Conservation (phyloP, 2,329 filamentous ascomycete species). For the Claviceps sorghi region DNA sequence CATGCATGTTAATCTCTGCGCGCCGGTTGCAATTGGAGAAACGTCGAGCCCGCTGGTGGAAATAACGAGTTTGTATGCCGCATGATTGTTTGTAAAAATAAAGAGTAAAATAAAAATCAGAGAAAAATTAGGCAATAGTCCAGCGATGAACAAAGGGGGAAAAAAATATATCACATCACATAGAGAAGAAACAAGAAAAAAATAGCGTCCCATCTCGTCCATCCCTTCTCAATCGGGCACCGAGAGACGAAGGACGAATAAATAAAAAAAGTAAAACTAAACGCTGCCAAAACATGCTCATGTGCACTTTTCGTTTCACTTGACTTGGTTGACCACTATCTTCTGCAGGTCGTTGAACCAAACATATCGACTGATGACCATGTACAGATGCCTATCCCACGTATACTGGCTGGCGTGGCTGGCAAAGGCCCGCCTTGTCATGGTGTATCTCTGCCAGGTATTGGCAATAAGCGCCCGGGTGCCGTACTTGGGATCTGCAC, state of each 20-base stretch:
- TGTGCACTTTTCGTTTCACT: neutral
- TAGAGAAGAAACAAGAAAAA: too few species aligned
- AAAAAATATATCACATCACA: too few species aligned
- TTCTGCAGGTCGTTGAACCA: slow-evolving; percentile 22
- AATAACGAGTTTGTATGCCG: too few species aligned
- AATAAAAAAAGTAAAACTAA: neutral
- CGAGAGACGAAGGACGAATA: neutral
- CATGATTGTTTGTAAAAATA: too few species aligned
- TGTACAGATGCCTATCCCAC: slow-evolving; percentile 25
- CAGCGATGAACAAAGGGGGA: too few species aligned
- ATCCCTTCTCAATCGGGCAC: too few species aligned
- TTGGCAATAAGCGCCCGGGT: slow-evolving; percentile 21
- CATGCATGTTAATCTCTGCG: too few species aligned
- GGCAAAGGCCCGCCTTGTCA: slow-evolving; percentile 22
- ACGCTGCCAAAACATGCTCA: neutral
- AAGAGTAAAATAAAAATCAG: too few species aligned
- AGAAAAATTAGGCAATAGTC: too few species aligned
- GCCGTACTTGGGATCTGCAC: slow-evolving; percentile 7
- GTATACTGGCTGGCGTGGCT: slow-evolving; percentile 25
- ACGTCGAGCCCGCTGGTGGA: too few species aligned
- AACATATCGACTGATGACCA: slow-evolving; percentile 24
- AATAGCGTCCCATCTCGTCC: too few species aligned
- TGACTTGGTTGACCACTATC: slow-evolving; percentile 2
- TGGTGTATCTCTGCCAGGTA: slow-evolving; percentile 20
- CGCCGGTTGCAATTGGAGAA: too few species aligned